Evolutionary conservation across 495 filamentous ascomycete genomes (phyloP).

Genomic region (Xylaria castorea): DNA sequence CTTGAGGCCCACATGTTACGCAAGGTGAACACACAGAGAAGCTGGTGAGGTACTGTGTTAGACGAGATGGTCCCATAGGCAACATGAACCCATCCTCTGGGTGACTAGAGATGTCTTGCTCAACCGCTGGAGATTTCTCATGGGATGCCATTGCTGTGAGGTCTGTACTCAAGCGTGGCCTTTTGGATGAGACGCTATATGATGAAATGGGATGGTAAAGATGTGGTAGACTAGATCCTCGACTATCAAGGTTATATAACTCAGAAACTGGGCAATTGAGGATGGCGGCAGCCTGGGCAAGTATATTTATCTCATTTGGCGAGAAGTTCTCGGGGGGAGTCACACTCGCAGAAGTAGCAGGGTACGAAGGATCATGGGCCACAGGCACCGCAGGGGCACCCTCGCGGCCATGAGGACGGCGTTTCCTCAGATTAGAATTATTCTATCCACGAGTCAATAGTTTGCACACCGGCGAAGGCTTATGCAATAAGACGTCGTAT

Average conservation of each 20-base stretch:
- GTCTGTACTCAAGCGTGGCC: constrained; percentile 44
- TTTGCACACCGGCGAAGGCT: constrained; percentile 44
- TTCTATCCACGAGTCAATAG: constrained; percentile 58
- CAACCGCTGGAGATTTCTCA: constrained; percentile 46
- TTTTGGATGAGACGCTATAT: constrained; percentile 42
- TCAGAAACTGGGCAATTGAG: constrained; percentile 39
- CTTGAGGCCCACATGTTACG: constrained; percentile 47
- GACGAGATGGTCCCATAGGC: constrained; percentile 43
- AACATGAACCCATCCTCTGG: constrained; percentile 35
- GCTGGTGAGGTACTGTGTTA: constrained; percentile 48
- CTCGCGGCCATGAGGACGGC: constrained; percentile 53
- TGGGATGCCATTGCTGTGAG: constrained; percentile 37
- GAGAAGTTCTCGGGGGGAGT: constrained; percentile 42
- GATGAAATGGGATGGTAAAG: constrained; percentile 29
- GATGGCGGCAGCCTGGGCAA: constrained; percentile 42
- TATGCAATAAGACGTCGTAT: constrained; percentile 39
- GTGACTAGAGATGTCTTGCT: constrained; percentile 35
- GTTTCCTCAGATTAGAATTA: constrained; percentile 55
- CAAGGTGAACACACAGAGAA: constrained; percentile 50
- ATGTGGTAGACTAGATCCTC: constrained; percentile 35
- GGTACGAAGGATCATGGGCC: constrained; percentile 45
- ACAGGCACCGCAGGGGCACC: constrained; percentile 48
- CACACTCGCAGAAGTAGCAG: constrained; percentile 39
- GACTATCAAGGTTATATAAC: constrained; percentile 41
- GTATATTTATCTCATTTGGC: constrained; percentile 48